phyloP scores from a whole-genome alignment of 2,329 filamentous ascomycete genomes.

The Colletotrichum lini region DNA sequence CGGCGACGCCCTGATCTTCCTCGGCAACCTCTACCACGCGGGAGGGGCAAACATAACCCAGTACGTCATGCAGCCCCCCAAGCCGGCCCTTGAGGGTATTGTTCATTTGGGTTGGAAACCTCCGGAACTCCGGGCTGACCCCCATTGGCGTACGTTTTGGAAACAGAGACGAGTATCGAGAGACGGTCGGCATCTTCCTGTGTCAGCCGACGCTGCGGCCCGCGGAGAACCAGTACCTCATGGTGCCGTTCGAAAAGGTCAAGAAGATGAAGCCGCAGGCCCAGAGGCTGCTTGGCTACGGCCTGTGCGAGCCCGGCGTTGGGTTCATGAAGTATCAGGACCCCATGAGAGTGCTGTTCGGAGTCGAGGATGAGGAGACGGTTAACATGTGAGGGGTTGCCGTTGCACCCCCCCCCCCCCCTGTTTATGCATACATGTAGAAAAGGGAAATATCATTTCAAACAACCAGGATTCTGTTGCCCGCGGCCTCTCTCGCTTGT shows the following conservation, averaged over 20 bases:
- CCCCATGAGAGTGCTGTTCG: conserved; percentile 54
- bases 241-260: conserved; percentile 49
- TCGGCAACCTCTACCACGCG: conserved; percentile 58
- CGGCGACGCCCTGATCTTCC: conserved; percentile 56
- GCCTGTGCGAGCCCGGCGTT: conserved; percentile 51
- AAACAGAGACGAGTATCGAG: conserved; percentile 47
- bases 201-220: conserved; percentile 52
- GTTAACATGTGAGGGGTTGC: conserved; percentile 46
- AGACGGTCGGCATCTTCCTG: conserved; percentile 53
- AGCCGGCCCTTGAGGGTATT: background rate
- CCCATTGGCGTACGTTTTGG: too few relatives aligned
- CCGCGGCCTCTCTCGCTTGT: conserved; percentile 43
- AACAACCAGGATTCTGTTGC: conserved; percentile 45
- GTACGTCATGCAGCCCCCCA: background rate
- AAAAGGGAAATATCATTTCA: conserved; percentile 13
- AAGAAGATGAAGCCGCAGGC: conserved; percentile 51
- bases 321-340: conserved; percentile 55
- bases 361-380: conserved; percentile 54
- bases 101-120: background rate
- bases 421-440: background rate
- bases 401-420: too few relatives aligned
- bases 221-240: conserved; percentile 53
- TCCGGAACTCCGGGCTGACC: conserved; percentile 26
- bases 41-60: conserved; percentile 54
- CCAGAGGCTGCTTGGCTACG: conserved; percentile 52